A percentile compares a stretch with the other conserved stretches of the same genome.
phyloP scores from a whole-genome alignment of 768 basidiomycete genomes.

The Pulveroboletus sp. region DNA sequence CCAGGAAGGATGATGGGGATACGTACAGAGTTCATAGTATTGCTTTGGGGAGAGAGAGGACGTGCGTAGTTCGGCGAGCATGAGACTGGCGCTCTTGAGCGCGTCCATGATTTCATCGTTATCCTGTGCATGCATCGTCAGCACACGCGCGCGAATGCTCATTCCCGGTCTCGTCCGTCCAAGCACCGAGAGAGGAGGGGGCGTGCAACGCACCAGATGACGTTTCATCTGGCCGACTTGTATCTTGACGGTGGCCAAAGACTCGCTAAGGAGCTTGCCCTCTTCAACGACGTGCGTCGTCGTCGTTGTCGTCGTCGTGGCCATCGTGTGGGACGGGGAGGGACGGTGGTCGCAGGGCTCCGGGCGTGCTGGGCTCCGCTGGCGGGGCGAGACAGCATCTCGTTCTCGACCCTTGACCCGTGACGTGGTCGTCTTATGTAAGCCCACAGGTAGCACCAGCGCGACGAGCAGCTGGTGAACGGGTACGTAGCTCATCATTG shows the following conservation, averaged over 20 bases:
- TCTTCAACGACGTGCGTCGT: constrained; percentile 52
- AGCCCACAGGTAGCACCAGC: background rate
- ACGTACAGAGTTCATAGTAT: constrained; percentile 95
- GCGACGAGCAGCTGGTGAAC: too few species aligned
- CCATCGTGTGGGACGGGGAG: constrained; percentile 18
- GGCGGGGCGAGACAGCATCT: background rate
- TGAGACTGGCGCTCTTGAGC: constrained; percentile 92
- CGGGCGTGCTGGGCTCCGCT: background rate
- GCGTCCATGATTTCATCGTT: constrained; percentile 98
- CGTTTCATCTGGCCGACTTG: constrained; percentile 95
- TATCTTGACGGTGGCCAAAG: constrained; percentile 79
- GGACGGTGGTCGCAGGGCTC: background rate
- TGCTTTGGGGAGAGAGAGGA: constrained; percentile 93
- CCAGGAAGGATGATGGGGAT: background rate
- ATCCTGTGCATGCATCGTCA: constrained; percentile 48
- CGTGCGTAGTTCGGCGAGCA: constrained; percentile 94
- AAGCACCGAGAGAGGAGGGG: background rate
- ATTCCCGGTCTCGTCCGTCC: background rate
- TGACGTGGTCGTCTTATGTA: constrained; percentile 12
- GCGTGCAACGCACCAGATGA: constrained; percentile 60
- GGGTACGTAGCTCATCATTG: too few species aligned
- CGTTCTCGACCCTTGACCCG: constrained; percentile 3
- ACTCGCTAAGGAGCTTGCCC: constrained; percentile 81
- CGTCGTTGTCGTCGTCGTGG: constrained; percentile 15
- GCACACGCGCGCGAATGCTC: background rate